These are phyloP conservation scores for Jamesozyma jinghongensis DNA, from an alignment of 805 yeast genomes.

Conservation along the genomic window DNA sequence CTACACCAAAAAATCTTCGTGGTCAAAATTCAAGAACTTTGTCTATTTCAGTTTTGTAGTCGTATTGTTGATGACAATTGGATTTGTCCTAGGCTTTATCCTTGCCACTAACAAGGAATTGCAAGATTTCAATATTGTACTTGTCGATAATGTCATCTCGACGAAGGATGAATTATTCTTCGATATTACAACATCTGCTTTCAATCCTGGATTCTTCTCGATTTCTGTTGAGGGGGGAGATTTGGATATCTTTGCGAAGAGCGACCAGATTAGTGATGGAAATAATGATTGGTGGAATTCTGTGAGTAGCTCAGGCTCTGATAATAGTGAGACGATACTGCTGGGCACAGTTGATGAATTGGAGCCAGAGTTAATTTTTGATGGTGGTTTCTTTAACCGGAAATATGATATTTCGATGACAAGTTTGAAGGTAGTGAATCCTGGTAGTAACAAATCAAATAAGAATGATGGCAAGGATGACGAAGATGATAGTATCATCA, in stretches of 20 bases:
- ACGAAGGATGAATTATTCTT: conserved; percentile 80
- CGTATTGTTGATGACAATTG: conserved; percentile 49
- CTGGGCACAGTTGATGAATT: conserved; percentile 59
- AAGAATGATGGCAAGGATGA: conserved; percentile 14
- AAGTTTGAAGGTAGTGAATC: conserved; percentile 61
- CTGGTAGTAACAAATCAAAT: conserved; percentile 42
- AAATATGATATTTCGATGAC: conserved; percentile 52
- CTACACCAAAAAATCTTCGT: conserved; percentile 26
- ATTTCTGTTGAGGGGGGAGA: conserved; percentile 57
- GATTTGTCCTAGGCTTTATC: conserved; percentile 75
- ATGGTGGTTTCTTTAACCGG: conserved; percentile 68
- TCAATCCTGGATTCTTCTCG: conserved; percentile 79
- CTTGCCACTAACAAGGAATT: conserved; percentile 82
- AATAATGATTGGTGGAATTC: not conserved
- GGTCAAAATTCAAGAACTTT: conserved; percentile 30
- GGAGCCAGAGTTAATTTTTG: conserved; percentile 65
- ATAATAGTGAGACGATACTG: conserved; percentile 49
- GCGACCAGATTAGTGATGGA: conserved; percentile 17
- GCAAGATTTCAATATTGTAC: conserved; percentile 49
- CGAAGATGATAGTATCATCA: conserved; percentile 5
- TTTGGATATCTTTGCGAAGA: conserved; percentile 76
- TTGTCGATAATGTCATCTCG: conserved; percentile 63
- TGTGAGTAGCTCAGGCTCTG: not conserved
- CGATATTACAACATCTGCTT: conserved; percentile 66
- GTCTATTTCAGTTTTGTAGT: conserved; percentile 31